Evolutionary conservation across 1,284 basidiomycete species (phyloP).

Genomic region (Anthracocystis setariae): DNA sequence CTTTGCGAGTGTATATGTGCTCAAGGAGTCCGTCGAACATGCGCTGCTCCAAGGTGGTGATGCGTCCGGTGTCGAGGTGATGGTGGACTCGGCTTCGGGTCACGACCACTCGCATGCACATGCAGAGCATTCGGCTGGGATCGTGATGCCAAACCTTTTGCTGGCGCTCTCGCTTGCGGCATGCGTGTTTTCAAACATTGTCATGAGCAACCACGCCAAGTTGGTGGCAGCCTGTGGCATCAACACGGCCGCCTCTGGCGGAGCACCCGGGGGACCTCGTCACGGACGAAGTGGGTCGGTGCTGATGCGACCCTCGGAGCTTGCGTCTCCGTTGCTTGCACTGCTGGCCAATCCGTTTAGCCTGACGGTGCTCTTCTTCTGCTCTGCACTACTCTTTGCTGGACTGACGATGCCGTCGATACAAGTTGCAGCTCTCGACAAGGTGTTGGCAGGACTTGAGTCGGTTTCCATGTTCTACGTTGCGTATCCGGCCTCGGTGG

Average conservation of each 20-base stretch:
- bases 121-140: slow-evolving; percentile 43
- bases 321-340: slow-evolving; percentile 47
- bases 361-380: slow-evolving; percentile 64
- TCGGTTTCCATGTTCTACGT: slow-evolving; percentile 63
- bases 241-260: slow-evolving; percentile 53
- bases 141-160: slow-evolving; percentile 51
- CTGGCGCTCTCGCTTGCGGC: slow-evolving; percentile 47
- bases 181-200: slow-evolving; percentile 54
- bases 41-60: slow-evolving; percentile 56
- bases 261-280: slow-evolving; percentile 25
- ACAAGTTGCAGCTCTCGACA: slow-evolving; percentile 65
- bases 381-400: slow-evolving; percentile 50
- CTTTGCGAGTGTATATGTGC: slow-evolving; percentile 89
- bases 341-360: slow-evolving; percentile 65
- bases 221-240: slow-evolving; percentile 65
- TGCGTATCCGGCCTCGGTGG: slow-evolving; percentile 58
- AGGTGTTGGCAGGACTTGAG: slow-evolving; percentile 64
- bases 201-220: slow-evolving; percentile 61
- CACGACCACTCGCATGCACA: slow-evolving; percentile 51
- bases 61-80: slow-evolving; percentile 1
- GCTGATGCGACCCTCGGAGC: slow-evolving; percentile 50
- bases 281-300: slow-evolving; percentile 54
- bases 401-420: slow-evolving; percentile 56
- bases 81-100: slow-evolving; percentile 30
- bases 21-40: slow-evolving; percentile 81